Base-by-base conservation (phyloP, 805 yeast genomes). In the Wickerhamiella cacticola region DNA sequence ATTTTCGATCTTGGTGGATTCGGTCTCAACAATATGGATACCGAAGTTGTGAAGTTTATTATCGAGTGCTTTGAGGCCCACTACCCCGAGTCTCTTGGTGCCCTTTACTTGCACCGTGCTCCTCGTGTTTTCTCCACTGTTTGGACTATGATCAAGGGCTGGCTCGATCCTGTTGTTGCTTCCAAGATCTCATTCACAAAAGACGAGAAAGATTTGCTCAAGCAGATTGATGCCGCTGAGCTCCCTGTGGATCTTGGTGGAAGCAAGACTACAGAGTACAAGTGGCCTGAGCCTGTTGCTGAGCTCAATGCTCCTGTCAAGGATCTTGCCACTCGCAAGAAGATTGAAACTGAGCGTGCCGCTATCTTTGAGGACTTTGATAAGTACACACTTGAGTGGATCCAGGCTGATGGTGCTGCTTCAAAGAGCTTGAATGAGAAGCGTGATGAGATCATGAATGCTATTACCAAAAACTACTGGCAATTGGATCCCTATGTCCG, bases 161-260 rank as follows among this genome's bases (percentile, higher is more conserved):
- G 96, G 97, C 70, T 89, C 50, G 97, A 92, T 62, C 98, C 98
- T 2, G 96, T 85, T 19, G 97, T 89, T 49, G 95, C 96, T 0
- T 73, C 89, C 23, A 92, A 92, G 66, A 85, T 89, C 57, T 75
- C 77, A 40, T 92, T 89, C 67, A 84, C 95, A 25, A 81, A 82
- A 59, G 70, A 70, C 55, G 63, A 69, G 24, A 74, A 77, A 50
- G 96, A 92, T 49, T 65, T 89, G 57, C 70, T 68, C 42, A 71
- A 80, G 55, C 76, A 68, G 61, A 76, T 89, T 35, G 78, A 75
- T 39, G 60, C 66, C 28, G 68, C 74, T 24, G 69, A 75, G 57
- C 71, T 92, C 53, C 88, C 94, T 28, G 68, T 68, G 53, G 76
- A 74, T 31, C 64, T 88, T 50, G 96, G 95, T 12, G 97, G 97